Evolutionary conservation across 805 yeast genomes (phyloP), one percentile per base, ranked within the genome.

Genomic region (Teunomyces pallodes): DNA sequence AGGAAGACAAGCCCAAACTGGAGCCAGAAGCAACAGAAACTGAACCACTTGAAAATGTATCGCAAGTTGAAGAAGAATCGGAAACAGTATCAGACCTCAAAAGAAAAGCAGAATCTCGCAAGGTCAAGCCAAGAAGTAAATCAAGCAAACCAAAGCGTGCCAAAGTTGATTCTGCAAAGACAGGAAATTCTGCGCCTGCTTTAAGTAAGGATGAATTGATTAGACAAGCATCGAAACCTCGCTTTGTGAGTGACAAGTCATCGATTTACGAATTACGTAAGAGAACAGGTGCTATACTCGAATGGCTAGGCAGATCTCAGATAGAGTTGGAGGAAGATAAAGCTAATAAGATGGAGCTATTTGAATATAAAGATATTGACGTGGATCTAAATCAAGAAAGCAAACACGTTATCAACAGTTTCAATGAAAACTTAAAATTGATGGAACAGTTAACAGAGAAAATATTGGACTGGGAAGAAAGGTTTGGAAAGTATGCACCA

Each of bases 261-360:
- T 80, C 90, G 3, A 66, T 91, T 51, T 79, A 80, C 56, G 99
- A 92, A 64, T 86, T 92, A 88, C 80, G 90, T 48, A 83, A 89
- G 59, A 78, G 99, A 50, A 87, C 90, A 1, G 86, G 89, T 2
- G 95, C 97, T 1, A 92, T 92, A 16, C 70, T 92, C 57, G 98
- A 94, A 67, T 94, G 91, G 76, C 79, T 92, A 24, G 89, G 91
- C 9, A 76, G 96, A 46, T 87, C 95, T 1, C 96, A 90, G 64
- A 67, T 84, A 52, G 98, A 92, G 60, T 69, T 92, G 51, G 84
- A 85, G 42, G 80, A 80, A 45, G 96, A 90, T 56, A 84, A 84
- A 54, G 69, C 76, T n/a, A 80, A 77, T 38, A 82, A 83, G 46
- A 54, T 69, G 27, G 76, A 73, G 48, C 60, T 83, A 45, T 68